Conservation (phyloP, 345 rosid genomes). For the Brassica napus region Da-Ae NC_063443.1:14252501-14253000, state of each 20-base stretch:
- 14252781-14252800: constrained; percentile 93
- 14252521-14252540: constrained; percentile 67
- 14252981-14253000: constrained; percentile 65
- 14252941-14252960: constrained; percentile 82
- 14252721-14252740: constrained; percentile 92
- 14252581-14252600: constrained; percentile 91
- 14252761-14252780: constrained; percentile 92
- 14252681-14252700: constrained; percentile 49
- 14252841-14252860: background rate
- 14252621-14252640: constrained; percentile 63
- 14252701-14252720: constrained; percentile 88
- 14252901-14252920: constrained; percentile 85
- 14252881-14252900: constrained; percentile 12
- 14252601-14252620: constrained; percentile 84
- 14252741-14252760: constrained; percentile 85
- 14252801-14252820: constrained; percentile 54
- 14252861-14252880: background rate
- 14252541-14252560: constrained; percentile 97
- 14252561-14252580: constrained; percentile 88
- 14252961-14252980: constrained; percentile 88
- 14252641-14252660: constrained; percentile 17
- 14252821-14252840: constrained; percentile 8
- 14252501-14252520: background rate
- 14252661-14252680: background rate
- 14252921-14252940: constrained; percentile 93